These are phyloP conservation scores for Kockiozyma suomiensis DNA, from an alignment of 805 yeast genomes.

Conservation along the genomic window DNA sequence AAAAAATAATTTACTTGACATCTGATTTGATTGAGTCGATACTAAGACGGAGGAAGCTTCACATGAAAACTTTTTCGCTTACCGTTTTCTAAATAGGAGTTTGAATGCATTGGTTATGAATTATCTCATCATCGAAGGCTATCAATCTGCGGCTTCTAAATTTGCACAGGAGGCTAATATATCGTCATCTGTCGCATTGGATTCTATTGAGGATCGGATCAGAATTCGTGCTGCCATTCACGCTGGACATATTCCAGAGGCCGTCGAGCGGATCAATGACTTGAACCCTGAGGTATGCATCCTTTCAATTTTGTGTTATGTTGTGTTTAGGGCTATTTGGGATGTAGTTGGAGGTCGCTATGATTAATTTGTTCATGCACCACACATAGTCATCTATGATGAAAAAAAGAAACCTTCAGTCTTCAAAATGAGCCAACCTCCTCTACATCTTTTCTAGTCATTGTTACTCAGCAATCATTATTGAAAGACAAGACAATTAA, in stretches of 20 bases:
- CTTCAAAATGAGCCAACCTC: conserved; percentile 36
- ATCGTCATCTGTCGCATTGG: conserved; percentile 46
- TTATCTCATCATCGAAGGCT: conserved; percentile 77
- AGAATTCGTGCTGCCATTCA: conserved; percentile 57
- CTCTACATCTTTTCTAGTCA: background rate
- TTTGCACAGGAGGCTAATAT: conserved; percentile 59
- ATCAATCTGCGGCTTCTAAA: conserved; percentile 63
- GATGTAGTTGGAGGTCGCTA: conserved; percentile 10
- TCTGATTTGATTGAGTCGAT: conserved; percentile 18
- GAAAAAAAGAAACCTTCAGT: conserved; percentile 38
- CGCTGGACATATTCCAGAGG: conserved; percentile 61
- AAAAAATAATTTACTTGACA: conserved; percentile 23
- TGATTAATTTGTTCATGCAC: conserved; percentile 38
- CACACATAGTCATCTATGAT: conserved; percentile 36
- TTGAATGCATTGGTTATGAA: conserved; percentile 63
- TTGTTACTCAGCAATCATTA: too few species aligned
- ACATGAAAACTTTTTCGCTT: background rate
- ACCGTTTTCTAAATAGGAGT: conserved; percentile 23
- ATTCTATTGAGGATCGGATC: conserved; percentile 56
- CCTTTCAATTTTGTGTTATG: background rate
- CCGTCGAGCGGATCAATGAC: conserved; percentile 59
- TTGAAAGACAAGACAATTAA: too few species aligned
- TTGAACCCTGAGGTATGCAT: conserved; percentile 55
- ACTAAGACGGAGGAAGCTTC: background rate
- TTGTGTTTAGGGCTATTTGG: background rate